Evolutionary conservation across 345 rosid genomes (phyloP).

Genomic region (Camelina hispida): DNA sequence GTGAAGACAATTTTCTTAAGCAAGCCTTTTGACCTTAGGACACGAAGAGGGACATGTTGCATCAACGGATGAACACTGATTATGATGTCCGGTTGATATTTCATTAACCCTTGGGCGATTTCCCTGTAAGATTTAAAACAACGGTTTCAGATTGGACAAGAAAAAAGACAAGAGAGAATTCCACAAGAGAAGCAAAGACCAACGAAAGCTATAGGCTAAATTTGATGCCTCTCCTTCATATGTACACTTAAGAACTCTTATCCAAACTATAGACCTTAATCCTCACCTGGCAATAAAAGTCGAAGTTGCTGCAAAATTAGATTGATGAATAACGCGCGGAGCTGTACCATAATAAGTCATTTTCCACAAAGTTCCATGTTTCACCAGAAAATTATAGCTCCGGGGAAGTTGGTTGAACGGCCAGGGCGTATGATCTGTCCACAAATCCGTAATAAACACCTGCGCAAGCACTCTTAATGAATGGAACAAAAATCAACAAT

Average conservation of each 20-base stretch:
- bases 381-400: constrained; percentile 95
- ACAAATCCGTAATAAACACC: constrained; percentile 96
- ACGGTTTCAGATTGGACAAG: constrained; percentile 25
- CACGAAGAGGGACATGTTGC: constrained; percentile 99
- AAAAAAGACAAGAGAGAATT: not conserved
- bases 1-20: constrained; percentile 89
- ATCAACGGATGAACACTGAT: constrained; percentile 97
- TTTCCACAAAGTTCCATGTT: constrained; percentile 90
- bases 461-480: constrained; percentile 62
- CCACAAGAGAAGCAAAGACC: constrained; percentile 1
- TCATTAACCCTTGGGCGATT: constrained; percentile 96
- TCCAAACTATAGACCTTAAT: constrained; percentile 21
- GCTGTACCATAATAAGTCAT: constrained; percentile 90
- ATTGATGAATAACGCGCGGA: constrained; percentile 88
- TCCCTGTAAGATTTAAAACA: constrained; percentile 58
- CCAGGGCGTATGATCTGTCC: constrained; percentile 99
- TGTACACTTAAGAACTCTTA: too few relatives aligned
- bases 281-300: constrained; percentile 93
- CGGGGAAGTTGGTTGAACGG: constrained; percentile 97
- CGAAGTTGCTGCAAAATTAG: constrained; percentile 97
- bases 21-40: constrained; percentile 87
- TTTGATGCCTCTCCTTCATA: not conserved
- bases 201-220: not conserved
- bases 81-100: constrained; percentile 94
- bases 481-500: too few relatives aligned